phyloP scores from a whole-genome alignment of 1,284 basidiomycete genomes.

The Retiboletus flavoniger region DNA sequence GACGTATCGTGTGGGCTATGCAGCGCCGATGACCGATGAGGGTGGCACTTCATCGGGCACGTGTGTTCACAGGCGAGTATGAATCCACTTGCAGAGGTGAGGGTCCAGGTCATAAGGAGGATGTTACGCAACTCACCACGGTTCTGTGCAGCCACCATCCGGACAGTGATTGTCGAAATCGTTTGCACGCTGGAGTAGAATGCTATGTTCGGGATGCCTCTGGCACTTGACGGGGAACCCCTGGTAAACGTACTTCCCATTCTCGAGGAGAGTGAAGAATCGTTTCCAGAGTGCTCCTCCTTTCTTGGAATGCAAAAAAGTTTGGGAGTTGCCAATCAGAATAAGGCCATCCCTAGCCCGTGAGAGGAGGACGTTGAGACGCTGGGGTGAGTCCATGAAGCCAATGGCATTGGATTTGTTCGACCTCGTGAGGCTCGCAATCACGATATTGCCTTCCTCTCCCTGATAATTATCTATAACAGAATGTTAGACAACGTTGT shows the following conservation, averaged over 20 bases:
- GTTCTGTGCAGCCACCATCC: constrained; percentile 57
- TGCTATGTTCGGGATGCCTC: constrained; percentile 48
- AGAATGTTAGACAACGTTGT: background rate
- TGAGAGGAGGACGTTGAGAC: constrained; percentile 61
- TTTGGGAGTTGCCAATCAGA: constrained; percentile 57
- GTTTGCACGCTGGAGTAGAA: constrained; percentile 37
- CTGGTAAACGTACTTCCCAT: constrained; percentile 47
- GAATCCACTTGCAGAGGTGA: constrained; percentile 4
- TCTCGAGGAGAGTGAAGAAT: constrained; percentile 44
- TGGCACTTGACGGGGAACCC: constrained; percentile 58
- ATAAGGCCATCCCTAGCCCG: constrained; percentile 57
- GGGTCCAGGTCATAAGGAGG: background rate
- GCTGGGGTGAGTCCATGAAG: constrained; percentile 61
- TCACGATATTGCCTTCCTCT: constrained; percentile 62
- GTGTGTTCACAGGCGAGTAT: constrained; percentile 42
- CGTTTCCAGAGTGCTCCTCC: constrained; percentile 50
- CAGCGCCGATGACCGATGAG: background rate
- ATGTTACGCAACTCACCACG: constrained; percentile 45
- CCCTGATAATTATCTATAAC: constrained; percentile 58
- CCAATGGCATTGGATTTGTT: constrained; percentile 54
- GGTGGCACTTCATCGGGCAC: constrained; percentile 57
- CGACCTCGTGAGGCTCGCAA: constrained; percentile 55
- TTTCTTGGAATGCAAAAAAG: constrained; percentile 50
- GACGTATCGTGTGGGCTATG: constrained; percentile 38
- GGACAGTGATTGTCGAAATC: constrained; percentile 57